Conservation (phyloP, 352 stramenopile species). For the Phytophthora kernoviae region DNA sequence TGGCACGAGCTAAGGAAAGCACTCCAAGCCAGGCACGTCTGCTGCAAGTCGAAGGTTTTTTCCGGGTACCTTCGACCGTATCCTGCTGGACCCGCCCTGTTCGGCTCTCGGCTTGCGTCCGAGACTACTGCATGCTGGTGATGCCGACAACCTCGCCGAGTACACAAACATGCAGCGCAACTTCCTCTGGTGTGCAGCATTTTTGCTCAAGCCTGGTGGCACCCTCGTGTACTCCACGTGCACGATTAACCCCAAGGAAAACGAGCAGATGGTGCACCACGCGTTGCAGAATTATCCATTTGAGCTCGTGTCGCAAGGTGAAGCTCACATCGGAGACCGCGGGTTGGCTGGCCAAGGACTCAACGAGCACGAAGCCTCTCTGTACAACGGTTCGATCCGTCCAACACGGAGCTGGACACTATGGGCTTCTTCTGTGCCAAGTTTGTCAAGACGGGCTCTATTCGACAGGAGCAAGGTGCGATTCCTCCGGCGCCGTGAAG, state of each 20-base stretch:
- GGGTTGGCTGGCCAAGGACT: constrained; percentile 84
- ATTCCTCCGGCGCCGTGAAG: neutral
- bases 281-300: constrained; percentile 90
- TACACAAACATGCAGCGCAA: constrained; percentile 90
- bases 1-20: constrained; percentile 51
- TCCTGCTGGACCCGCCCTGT: constrained; percentile 93
- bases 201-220: constrained; percentile 90
- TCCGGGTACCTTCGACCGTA: constrained; percentile 93
- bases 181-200: constrained; percentile 86
- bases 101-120: constrained; percentile 93
- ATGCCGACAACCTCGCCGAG: constrained; percentile 68
- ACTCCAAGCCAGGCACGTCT: constrained; percentile 64
- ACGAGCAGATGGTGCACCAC: constrained; percentile 92
- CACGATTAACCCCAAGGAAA: constrained; percentile 93
- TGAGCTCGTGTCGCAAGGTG: constrained; percentile 65
- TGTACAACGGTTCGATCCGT: constrained; percentile 92
- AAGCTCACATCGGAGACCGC: constrained; percentile 59
- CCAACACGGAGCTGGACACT: constrained; percentile 75
- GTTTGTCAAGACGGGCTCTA: constrained; percentile 86
- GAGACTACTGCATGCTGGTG: constrained; percentile 85
- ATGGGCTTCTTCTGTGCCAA: constrained; percentile 96
- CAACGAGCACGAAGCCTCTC: constrained; percentile 60
- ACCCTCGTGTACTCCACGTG: constrained; percentile 96
- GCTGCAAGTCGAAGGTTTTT: constrained; percentile 87
- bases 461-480: constrained; percentile 24